Evolutionary conservation across 768 basidiomycete species (phyloP).

Genomic region (Amanita rubescens): DNA sequence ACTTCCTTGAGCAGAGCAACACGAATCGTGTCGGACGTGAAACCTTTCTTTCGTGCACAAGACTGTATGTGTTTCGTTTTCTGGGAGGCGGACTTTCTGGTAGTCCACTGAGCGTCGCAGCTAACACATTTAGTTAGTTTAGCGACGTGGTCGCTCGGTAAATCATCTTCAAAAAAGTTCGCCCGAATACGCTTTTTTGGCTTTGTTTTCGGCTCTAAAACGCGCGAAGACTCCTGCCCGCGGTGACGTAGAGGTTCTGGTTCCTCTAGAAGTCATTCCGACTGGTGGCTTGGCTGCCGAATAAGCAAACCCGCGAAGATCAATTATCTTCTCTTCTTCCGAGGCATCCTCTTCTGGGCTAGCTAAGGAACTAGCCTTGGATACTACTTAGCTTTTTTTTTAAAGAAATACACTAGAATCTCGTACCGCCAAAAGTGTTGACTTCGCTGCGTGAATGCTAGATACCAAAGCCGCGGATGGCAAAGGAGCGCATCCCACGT

Average conservation of each 20-base stretch:
- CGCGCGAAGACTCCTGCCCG: background rate
- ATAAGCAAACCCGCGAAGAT: conserved; percentile 1
- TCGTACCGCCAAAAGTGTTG: background rate
- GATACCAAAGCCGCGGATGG: background rate
- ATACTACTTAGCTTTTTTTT: background rate
- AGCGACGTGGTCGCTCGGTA: conserved; percentile 40
- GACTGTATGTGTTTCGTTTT: conserved; percentile 61
- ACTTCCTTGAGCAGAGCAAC: conserved; percentile 46
- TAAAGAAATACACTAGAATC: background rate
- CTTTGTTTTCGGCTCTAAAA: conserved; percentile 8
- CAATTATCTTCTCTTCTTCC: background rate
- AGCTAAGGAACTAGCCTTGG: background rate
- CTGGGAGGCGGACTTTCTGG: conserved; percentile 51
- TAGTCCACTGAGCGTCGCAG: conserved; percentile 64
- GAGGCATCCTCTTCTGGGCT: background rate
- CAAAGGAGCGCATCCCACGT: background rate
- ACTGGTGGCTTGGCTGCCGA: background rate
- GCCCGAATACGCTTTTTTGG: conserved; percentile 10
- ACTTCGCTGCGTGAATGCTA: background rate
- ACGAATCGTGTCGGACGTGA: conserved; percentile 48
- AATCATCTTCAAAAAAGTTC: conserved; percentile 23
- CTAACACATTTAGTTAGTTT: conserved; percentile 52
- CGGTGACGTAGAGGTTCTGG: background rate
- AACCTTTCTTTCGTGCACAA: conserved; percentile 56
- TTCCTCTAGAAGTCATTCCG: background rate